These are phyloP conservation scores for Filobasidium wieringae DNA, from an alignment of 768 basidiomycete genomes.

Conservation along the genomic window DNA sequence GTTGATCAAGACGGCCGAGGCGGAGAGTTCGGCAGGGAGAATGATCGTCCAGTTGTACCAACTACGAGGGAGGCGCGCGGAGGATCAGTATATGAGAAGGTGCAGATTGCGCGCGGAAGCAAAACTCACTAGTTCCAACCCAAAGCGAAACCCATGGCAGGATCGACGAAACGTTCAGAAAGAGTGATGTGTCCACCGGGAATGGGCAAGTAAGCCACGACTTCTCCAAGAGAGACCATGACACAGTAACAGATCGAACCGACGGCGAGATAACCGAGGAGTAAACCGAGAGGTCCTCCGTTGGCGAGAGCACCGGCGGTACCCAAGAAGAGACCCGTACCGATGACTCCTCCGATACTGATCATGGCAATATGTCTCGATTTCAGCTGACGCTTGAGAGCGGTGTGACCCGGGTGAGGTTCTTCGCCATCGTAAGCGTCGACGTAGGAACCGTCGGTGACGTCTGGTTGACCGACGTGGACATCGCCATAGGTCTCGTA, in stretches of 20 bases:
- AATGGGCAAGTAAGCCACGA: constrained; percentile 29
- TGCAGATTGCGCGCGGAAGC: neutral
- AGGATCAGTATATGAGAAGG: neutral
- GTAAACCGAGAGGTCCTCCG: constrained; percentile 30
- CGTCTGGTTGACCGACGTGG: constrained; percentile 5
- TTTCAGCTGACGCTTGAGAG: constrained; percentile 13
- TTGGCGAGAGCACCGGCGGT: constrained; percentile 38
- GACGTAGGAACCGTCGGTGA: neutral
- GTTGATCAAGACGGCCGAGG: constrained; percentile 59
- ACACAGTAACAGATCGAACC: constrained; percentile 41
- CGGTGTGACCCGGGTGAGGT: neutral
- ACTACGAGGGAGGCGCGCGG: neutral
- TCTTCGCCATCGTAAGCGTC: neutral
- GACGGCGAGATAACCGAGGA: constrained; percentile 24
- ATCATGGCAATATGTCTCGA: constrained; percentile 5
- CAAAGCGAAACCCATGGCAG: constrained; percentile 43
- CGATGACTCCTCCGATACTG: constrained; percentile 42
- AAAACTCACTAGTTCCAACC: constrained; percentile 22
- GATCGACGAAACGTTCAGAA: constrained; percentile 47
- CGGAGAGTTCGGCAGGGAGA: constrained; percentile 61
- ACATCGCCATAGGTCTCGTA: constrained; percentile 1
- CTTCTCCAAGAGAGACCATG: constrained; percentile 44
- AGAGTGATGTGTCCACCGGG: constrained; percentile 31
- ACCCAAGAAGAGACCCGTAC: constrained; percentile 50
- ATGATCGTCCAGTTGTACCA: constrained; percentile 45